Conservation (phyloP, 225 moss, liverwort and hornwort species). For the Polytrichum formosum region DNA sequence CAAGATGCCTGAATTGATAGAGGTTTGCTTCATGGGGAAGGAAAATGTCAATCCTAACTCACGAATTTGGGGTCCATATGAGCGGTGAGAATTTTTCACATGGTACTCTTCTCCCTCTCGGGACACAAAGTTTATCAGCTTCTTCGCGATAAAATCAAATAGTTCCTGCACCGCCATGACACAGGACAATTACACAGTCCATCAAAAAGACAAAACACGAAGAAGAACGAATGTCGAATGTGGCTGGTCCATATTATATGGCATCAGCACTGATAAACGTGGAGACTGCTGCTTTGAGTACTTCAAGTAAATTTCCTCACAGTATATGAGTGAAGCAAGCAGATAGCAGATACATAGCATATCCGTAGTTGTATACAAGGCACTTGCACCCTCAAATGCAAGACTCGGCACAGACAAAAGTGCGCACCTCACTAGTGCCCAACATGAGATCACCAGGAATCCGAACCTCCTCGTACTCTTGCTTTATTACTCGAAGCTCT, state of each 20-base stretch:
- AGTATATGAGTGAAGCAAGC: too few species aligned
- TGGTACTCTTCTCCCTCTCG: slow-evolving; percentile 59
- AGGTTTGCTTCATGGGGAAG: slow-evolving; percentile 73
- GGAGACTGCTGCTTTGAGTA: too few species aligned
- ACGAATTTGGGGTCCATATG: slow-evolving; percentile 13
- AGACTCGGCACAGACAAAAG: too few species aligned
- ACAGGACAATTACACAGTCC: too few species aligned
- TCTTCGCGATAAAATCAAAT: slow-evolving; percentile 70
- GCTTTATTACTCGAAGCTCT: slow-evolving; percentile 58
- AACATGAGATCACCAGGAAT: slow-evolving; percentile 64
- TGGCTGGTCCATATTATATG: too few species aligned
- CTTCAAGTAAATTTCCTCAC: too few species aligned
- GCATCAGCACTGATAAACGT: too few species aligned
- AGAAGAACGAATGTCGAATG: too few species aligned
- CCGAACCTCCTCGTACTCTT: slow-evolving; percentile 73
- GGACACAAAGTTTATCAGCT: slow-evolving; percentile 52
- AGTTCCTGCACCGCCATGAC: slow-evolving; percentile 42
- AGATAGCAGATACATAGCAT: too few species aligned
- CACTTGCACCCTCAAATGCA: too few species aligned
- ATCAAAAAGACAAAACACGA: too few species aligned
- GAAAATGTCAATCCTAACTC: slow-evolving; percentile 76
- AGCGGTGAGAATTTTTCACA: slow-evolving; percentile 3
- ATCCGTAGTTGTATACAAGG: too few species aligned
- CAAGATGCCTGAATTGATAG: slow-evolving; percentile 60
- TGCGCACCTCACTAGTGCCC: slow-evolving; percentile 55